A percentile compares a stretch with the other conserved stretches of the same genome.
Evolutionary conservation across 805 yeast genomes (phyloP).

Genomic region (Yarrowia bubula): DNA sequence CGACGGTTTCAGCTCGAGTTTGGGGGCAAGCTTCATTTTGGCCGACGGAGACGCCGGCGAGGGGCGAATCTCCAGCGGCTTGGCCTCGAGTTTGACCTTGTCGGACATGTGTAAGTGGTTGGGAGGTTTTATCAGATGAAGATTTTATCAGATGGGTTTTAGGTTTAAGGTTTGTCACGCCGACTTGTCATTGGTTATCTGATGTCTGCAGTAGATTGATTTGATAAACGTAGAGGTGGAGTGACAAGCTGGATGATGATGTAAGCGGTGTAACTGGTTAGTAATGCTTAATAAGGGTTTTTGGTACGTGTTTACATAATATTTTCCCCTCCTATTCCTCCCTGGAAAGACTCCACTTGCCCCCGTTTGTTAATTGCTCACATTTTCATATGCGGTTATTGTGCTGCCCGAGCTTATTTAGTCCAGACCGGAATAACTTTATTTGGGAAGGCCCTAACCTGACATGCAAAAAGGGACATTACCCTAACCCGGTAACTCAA

Average conservation of each 20-base stretch:
- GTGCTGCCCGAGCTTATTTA: neutral
- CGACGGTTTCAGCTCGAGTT: slow-evolving; percentile 22
- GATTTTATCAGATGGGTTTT: slow-evolving; percentile 13
- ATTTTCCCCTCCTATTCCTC: too few species aligned
- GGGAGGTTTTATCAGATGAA: slow-evolving; percentile 14
- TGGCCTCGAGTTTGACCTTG: slow-evolving; percentile 22
- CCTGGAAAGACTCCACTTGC: neutral
- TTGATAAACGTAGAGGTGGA: slow-evolving; percentile 17
- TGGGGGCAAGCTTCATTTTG: slow-evolving; percentile 20
- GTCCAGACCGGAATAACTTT: too few species aligned
- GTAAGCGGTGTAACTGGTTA: too few species aligned
- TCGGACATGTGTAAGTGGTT: neutral
- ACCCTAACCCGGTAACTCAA: too few species aligned
- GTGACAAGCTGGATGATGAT: too few species aligned
- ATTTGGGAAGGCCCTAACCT: too few species aligned
- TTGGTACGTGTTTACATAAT: too few species aligned
- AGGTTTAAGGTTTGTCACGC: neutral
- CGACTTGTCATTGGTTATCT: neutral
- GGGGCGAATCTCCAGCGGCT: slow-evolving; percentile 17
- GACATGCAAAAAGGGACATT: too few species aligned
- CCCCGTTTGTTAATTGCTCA: neutral
- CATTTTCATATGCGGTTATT: slow-evolving; percentile 14
- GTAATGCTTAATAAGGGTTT: too few species aligned
- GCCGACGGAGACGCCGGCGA: slow-evolving; percentile 6
- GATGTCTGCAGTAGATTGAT: slow-evolving; percentile 11